A percentile compares a stretch with the other conserved stretches of the same genome.
These are phyloP conservation scores for Brassica cretica DNA, from an alignment of 345 rosid genomes.

Conservation along the genomic window DNA sequence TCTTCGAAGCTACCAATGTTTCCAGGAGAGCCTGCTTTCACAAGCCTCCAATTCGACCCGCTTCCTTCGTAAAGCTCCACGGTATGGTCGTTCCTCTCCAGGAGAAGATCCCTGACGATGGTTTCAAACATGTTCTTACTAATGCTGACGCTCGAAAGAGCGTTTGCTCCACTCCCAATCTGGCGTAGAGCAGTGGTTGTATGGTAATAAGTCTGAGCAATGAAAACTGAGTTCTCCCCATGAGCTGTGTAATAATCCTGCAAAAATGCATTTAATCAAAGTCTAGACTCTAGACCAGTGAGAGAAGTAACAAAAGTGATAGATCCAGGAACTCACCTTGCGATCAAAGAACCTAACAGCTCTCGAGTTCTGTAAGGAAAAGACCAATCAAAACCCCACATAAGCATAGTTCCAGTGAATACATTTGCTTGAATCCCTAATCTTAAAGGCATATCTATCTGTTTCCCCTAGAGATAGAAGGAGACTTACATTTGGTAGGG, in stretches of 20 bases:
- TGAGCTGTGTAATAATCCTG: constrained; percentile 96
- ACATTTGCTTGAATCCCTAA: constrained; percentile 16
- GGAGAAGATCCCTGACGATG: constrained; percentile 75
- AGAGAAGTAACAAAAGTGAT: background rate
- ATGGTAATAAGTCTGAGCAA: constrained; percentile 86
- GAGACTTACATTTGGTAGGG: constrained; percentile 70
- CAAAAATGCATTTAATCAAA: constrained; percentile 9
- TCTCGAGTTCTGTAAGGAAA: constrained; percentile 65
- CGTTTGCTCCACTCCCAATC: constrained; percentile 67
- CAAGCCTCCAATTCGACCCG: constrained; percentile 88
- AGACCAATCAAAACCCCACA: constrained; percentile 10
- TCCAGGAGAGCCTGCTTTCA: constrained; percentile 87
- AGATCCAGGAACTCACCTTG: constrained; percentile 58
- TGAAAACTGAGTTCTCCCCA: constrained; percentile 84
- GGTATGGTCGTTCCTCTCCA: constrained; percentile 89
- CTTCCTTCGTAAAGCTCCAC: constrained; percentile 87
- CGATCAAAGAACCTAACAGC: constrained; percentile 91
- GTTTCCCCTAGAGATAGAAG: constrained; percentile 14
- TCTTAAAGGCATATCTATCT: constrained; percentile 9
- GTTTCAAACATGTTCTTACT: constrained; percentile 90
- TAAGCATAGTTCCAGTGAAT: constrained; percentile 1
- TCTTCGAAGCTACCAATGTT: constrained; percentile 96
- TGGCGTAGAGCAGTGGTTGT: constrained; percentile 86
- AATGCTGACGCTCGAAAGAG: constrained; percentile 81
- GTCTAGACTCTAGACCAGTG: background rate